phyloP scores from a whole-genome alignment of 2,329 filamentous ascomycete species.

The Botryotinia calthae region DNA sequence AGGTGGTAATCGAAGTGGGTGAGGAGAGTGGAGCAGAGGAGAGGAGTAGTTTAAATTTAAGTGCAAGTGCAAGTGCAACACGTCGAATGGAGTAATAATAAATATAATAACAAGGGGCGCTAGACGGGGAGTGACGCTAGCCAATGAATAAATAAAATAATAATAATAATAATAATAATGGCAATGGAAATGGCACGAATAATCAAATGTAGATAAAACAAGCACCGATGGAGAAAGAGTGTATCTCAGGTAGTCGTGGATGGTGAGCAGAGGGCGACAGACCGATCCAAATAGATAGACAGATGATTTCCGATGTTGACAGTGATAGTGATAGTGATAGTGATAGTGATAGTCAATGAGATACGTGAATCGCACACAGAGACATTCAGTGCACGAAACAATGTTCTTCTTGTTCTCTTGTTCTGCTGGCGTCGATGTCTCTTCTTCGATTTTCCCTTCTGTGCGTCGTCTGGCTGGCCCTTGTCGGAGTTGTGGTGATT shows the following conservation, averaged over 20 bases:
- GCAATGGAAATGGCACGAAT: too few species aligned
- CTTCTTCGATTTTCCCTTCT: not conserved
- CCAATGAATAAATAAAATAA: not conserved
- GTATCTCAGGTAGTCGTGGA: not conserved
- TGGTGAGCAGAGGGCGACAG: not conserved
- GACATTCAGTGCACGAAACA: not conserved
- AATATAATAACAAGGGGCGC: not conserved
- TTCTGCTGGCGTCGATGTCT: not conserved
- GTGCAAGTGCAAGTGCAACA: not conserved
- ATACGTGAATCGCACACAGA: too few species aligned
- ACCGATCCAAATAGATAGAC: not conserved
- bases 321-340: too few species aligned
- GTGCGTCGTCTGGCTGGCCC: not conserved
- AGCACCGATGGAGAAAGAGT: not conserved
- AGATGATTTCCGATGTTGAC: not conserved
- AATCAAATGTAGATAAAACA: not conserved
- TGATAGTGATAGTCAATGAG: not conserved
- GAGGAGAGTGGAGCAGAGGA: not conserved
- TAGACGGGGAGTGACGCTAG: not conserved
- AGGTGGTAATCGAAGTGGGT: conserved; percentile 20
- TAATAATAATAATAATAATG: not conserved
- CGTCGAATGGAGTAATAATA: not conserved
- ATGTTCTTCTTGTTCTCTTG: conserved; percentile 6
- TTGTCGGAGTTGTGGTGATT: not conserved
- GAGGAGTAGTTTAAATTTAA: conserved; percentile 7